phyloP scores from a whole-genome alignment of 2,329 filamentous ascomycete species.

The Pleoardoris graminearum region DNA sequence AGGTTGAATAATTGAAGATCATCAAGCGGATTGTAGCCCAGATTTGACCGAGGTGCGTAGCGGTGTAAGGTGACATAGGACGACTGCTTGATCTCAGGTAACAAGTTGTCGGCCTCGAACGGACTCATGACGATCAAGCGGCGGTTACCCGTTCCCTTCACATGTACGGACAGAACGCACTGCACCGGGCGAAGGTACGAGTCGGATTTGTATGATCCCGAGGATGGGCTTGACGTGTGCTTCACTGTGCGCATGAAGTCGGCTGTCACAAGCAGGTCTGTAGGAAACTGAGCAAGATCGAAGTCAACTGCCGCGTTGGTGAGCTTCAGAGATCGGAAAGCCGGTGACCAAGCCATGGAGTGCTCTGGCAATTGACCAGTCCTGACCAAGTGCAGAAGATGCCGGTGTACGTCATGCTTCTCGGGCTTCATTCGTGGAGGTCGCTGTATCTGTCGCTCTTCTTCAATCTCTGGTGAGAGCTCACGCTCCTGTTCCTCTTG shows the following conservation, averaged over 20 bases:
- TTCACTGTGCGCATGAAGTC: slow-evolving; percentile 58
- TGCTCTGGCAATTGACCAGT: slow-evolving; percentile 37
- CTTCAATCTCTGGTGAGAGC: slow-evolving; percentile 65
- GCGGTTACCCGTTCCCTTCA: background rate
- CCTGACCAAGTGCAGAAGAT: slow-evolving; percentile 49
- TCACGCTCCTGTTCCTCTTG: slow-evolving; percentile 72
- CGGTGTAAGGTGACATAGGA: slow-evolving; percentile 52
- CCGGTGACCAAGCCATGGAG: slow-evolving; percentile 47
- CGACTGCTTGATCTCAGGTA: slow-evolving; percentile 45
- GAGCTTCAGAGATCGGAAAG: slow-evolving; percentile 50
- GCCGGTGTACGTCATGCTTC: slow-evolving; percentile 49
- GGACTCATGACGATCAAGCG: slow-evolving; percentile 63
- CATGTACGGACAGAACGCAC: slow-evolving; percentile 53
- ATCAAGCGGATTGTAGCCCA: slow-evolving; percentile 48
- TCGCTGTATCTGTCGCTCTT: slow-evolving; percentile 60
- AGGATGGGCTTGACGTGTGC: slow-evolving; percentile 5
- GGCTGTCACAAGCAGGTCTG: slow-evolving; percentile 51
- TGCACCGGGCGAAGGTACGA: slow-evolving; percentile 58
- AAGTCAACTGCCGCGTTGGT: slow-evolving; percentile 49
- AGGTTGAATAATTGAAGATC: slow-evolving; percentile 51
- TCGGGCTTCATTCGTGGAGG: slow-evolving; percentile 48
- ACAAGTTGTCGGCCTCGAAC: slow-evolving; percentile 60
- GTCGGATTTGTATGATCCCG: slow-evolving; percentile 41
- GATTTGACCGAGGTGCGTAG: slow-evolving; percentile 55
- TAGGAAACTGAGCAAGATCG: slow-evolving; percentile 43